Conservation (phyloP, 169 alveolate species). For the Cryptosporidium ryanae region DNA sequence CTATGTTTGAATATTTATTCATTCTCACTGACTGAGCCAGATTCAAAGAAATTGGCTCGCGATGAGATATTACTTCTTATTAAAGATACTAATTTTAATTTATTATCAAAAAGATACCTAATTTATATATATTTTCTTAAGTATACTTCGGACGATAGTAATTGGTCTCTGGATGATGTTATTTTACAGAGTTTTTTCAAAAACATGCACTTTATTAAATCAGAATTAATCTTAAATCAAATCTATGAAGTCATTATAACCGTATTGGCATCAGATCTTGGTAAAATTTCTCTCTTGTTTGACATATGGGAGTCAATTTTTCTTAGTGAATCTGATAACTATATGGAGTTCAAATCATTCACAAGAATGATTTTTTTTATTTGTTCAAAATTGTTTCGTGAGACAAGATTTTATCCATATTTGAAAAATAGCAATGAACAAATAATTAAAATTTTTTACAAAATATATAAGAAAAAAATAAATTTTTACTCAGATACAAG, state of each 20-base stretch:
- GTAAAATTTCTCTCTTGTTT: constrained; percentile 5
- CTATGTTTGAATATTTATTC: neutral
- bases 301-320: constrained; percentile 8
- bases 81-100: constrained; percentile 12
- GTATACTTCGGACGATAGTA: neutral
- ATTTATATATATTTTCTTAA: constrained; percentile 21
- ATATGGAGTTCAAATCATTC: neutral
- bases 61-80: constrained; percentile 34
- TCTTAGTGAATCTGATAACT: neutral
- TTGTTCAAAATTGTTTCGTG: neutral
- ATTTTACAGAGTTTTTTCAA: constrained; percentile 3
- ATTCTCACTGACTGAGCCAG: neutral
- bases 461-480: neutral
- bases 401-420: neutral
- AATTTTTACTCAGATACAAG: neutral
- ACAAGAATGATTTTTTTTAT: constrained; percentile 13
- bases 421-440: neutral
- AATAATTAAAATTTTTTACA: constrained; percentile 12
- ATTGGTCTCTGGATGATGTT: neutral
- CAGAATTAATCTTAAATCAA: constrained; percentile 11
- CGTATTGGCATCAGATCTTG: neutral
- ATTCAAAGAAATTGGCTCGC: neutral
- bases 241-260: constrained; percentile 20
- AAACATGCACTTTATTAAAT: neutral
- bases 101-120: constrained; percentile 11